A percentile compares a stretch with the other conserved stretches of the same genome.
Conservation (phyloP, 352 stramenopile genomes). For the Phytophthora chlamydospora region DNA sequence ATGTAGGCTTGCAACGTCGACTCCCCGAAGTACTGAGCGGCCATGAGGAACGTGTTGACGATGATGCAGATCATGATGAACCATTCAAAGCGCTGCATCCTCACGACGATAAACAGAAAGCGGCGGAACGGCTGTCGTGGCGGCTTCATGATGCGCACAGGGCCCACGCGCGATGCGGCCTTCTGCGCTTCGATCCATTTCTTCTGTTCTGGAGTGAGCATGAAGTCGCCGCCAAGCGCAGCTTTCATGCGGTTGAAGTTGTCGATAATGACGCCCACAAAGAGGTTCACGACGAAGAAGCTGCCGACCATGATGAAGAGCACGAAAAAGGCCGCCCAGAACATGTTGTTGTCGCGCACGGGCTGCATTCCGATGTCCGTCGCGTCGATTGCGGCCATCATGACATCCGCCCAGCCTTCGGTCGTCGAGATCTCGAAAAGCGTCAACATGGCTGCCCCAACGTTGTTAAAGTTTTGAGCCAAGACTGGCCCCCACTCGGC, state of each 20-base stretch:
- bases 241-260: slow-evolving; percentile 94
- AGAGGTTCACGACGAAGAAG: slow-evolving; percentile 95
- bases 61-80: slow-evolving; percentile 92
- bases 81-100: slow-evolving; percentile 82
- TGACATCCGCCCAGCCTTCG: slow-evolving; percentile 93
- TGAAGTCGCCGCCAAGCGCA: slow-evolving; percentile 67
- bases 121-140: slow-evolving; percentile 59
- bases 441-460: slow-evolving; percentile 73
- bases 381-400: slow-evolving; percentile 90
- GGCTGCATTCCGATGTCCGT: slow-evolving; percentile 93
- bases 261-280: slow-evolving; percentile 94
- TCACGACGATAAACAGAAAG: slow-evolving; percentile 70
- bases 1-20: slow-evolving; percentile 50
- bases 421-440: slow-evolving; percentile 95
- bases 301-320: slow-evolving; percentile 92
- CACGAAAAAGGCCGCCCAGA: slow-evolving; percentile 90
- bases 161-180: slow-evolving; percentile 62
- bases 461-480: slow-evolving; percentile 90
- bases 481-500: slow-evolving; percentile 55
- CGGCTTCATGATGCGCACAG: slow-evolving; percentile 59
- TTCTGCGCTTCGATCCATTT: slow-evolving; percentile 90
- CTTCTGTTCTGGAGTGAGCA: slow-evolving; percentile 91
- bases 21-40: slow-evolving; percentile 86
- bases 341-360: slow-evolving; percentile 79
- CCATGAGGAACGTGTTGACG: slow-evolving; percentile 91